Base-by-base conservation (phyloP, 495 filamentous ascomycete genomes). In the Podospora tetraspora region DNA sequence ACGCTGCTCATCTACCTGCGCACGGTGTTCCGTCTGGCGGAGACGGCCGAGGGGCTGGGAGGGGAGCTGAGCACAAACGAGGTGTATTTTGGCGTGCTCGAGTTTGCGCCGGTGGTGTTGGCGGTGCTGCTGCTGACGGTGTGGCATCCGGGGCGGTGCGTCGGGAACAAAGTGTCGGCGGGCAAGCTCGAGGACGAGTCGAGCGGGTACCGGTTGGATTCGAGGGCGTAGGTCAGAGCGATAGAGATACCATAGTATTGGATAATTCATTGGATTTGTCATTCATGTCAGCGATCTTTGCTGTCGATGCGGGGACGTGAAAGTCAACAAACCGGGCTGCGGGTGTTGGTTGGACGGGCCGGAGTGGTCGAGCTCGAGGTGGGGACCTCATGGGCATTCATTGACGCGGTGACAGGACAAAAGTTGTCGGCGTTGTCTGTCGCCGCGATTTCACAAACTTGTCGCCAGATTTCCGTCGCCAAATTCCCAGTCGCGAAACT, bases 1-100 rank as follows among this genome's bases (percentile, higher is more conserved):
- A 81, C 81, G 3, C 27, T 86, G 27, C 73, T 86, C 68, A 73
- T 88, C 2, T 86, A 84, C 73, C 63, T 87, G 67, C 71, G 86
- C 23, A 87, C 83, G 3, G 75, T 75, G 29, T 87, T 87, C 66
- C 77, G 85, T 68, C 74, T 88, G 57, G 84, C 83, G 8, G 85
- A 87, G 76, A 86, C 84, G 2, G 79, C 82, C 0, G 71, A 86
- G 71, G 84, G 86, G 0, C 70, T 87, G 0, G 72, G 72, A 57
- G 77, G 80, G n/a, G 74, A 78, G 30, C 69, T 86, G 62, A 77
- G 74, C 37, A 77, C 78, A 0, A 77, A 82, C 70, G 84, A 86
- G 72, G 78, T 79, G 2, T 85, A 76, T 66, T 86, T 86, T 75
- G 84, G 82, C 22, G 78, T 75, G 52, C 72, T 86, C 67, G 84